These are phyloP conservation scores for Moesziomyces parantarcticus DNA, from an alignment of 1,284 basidiomycete genomes.

Conservation along the genomic window DNA sequence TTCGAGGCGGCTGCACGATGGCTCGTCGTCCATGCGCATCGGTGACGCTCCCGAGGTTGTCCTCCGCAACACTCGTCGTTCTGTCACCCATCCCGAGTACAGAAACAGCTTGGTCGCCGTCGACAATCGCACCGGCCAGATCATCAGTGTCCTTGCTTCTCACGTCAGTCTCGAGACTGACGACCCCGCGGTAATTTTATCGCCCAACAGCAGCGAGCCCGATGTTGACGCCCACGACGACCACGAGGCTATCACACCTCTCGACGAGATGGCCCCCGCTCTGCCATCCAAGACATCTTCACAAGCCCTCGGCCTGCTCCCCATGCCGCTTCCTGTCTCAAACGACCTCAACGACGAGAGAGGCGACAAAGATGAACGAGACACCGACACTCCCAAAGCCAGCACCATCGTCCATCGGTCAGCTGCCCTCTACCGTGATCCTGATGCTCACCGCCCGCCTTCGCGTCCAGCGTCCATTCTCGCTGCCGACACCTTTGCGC, in stretches of 20 bases:
- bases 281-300: slow-evolving; percentile 1
- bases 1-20: slow-evolving; percentile 20
- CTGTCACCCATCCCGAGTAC: slow-evolving; percentile 17
- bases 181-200: background rate
- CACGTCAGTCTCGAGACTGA: slow-evolving; percentile 27
- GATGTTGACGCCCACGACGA: slow-evolving; percentile 8
- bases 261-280: slow-evolving; percentile 10
- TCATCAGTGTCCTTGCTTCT: slow-evolving; percentile 50
- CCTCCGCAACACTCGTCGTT: slow-evolving; percentile 5
- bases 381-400: slow-evolving; percentile 6
- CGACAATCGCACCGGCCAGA: slow-evolving; percentile 55
- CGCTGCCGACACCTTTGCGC: slow-evolving; percentile 52
- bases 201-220: slow-evolving; percentile 8
- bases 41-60: slow-evolving; percentile 13
- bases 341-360: background rate
- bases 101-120: slow-evolving; percentile 55
- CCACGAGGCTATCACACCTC: slow-evolving; percentile 22
- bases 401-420: slow-evolving; percentile 21
- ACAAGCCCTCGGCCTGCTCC: slow-evolving; percentile 1
- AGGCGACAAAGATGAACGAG: background rate
- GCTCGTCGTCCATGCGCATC: slow-evolving; percentile 12
- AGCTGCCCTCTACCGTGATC: slow-evolving; percentile 30
- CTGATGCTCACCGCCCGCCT: slow-evolving; percentile 1
- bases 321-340: background rate
- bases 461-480: slow-evolving; percentile 27